phyloP scores from a whole-genome alignment of 2,329 filamentous ascomycete species.

The Plectosphaerella sp. region DNA sequence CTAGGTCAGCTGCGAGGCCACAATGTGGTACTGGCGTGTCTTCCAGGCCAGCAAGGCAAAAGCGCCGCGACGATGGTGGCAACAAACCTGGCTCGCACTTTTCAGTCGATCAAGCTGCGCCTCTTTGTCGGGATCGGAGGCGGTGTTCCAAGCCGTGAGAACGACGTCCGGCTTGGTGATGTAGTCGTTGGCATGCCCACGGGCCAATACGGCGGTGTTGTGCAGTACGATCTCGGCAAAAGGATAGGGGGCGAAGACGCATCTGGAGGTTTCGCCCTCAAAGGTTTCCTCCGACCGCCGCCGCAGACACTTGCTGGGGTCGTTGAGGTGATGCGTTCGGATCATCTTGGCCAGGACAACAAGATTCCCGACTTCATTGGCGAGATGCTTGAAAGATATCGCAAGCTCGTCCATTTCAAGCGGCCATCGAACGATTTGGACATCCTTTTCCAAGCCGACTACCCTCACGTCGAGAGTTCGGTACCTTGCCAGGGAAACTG shows the following conservation, averaged over 20 bases:
- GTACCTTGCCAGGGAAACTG: too few species aligned
- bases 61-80: constrained; percentile 19
- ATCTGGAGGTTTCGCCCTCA: not conserved
- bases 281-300: not conserved
- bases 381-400: not conserved
- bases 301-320: not conserved
- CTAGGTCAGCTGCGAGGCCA: constrained; percentile 19
- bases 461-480: not conserved
- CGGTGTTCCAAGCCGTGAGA: constrained; percentile 6
- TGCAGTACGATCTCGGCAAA: constrained; percentile 3
- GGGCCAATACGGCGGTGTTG: not conserved
- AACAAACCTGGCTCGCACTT: constrained; percentile 20
- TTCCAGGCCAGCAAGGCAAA: constrained; percentile 21
- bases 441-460: constrained; percentile 1
- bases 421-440: not conserved
- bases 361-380: not conserved
- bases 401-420: not conserved
- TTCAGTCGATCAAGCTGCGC: constrained; percentile 14
- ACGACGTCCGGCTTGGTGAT: constrained; percentile 21
- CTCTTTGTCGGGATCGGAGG: constrained; percentile 22
- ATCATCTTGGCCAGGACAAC: not conserved
- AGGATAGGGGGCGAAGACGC: not conserved
- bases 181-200: constrained; percentile 15
- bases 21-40: constrained; percentile 27
- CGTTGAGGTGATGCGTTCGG: constrained; percentile 1